Conservation (phyloP, 176 grass and related monocot species). For the Saccharum officinarum region DNA sequence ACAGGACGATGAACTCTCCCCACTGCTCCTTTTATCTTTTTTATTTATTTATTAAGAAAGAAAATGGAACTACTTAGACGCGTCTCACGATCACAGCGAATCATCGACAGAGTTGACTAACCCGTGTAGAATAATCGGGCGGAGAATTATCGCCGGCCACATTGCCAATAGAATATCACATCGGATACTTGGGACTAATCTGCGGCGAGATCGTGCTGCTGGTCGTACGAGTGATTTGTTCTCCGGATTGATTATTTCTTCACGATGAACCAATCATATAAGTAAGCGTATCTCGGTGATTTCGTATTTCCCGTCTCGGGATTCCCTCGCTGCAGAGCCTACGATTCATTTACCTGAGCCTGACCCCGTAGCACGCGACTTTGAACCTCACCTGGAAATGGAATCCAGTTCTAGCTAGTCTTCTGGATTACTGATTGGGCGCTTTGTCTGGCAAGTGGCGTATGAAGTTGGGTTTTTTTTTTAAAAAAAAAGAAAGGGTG, state of each 20-base stretch:
- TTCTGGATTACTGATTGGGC: neutral
- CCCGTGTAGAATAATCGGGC: constrained; percentile 4
- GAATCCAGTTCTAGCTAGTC: neutral
- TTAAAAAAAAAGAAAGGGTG: too few relatives aligned
- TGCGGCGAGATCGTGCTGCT: constrained; percentile 40
- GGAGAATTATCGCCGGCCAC: constrained; percentile 33
- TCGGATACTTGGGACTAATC: constrained; percentile 8
- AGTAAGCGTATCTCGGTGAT: constrained; percentile 39
- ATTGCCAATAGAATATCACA: constrained; percentile 36
- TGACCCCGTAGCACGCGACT: neutral
- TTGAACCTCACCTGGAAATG: neutral
- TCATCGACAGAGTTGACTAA: constrained; percentile 32
- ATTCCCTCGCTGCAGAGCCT: constrained; percentile 10
- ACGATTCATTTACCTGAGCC: constrained; percentile 26
- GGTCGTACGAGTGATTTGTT: constrained; percentile 40
- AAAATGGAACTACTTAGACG: neutral
- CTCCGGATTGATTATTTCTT: constrained; percentile 26
- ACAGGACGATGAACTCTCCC: neutral
- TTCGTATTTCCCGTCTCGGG: constrained; percentile 23
- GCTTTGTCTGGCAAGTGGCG: neutral
- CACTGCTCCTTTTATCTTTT: neutral
- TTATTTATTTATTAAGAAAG: neutral
- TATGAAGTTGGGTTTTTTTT: too few relatives aligned
- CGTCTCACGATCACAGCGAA: constrained; percentile 32
- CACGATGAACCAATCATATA: neutral